Conservation (phyloP, 140 eudicot genomes). For the Oenanthe javanica region DNA sequence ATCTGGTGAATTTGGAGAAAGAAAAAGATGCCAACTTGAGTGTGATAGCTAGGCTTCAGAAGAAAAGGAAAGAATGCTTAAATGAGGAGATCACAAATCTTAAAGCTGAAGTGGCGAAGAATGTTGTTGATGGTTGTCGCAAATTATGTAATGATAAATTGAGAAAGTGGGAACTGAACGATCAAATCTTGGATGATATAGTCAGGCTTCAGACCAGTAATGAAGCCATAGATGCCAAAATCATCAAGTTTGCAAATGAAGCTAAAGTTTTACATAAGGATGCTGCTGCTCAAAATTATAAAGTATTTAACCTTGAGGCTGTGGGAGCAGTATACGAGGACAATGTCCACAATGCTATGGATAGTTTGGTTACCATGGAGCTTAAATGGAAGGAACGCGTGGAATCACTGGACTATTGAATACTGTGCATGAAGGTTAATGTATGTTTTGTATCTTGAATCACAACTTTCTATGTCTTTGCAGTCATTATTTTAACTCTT, state of each 20-base stretch:
- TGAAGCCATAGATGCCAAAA: neutral
- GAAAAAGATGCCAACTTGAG: neutral
- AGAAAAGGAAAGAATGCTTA: neutral
- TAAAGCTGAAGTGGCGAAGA: neutral
- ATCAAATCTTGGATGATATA: neutral
- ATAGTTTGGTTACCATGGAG: slow-evolving; percentile 8
- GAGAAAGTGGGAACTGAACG: too few species aligned
- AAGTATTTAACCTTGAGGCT: neutral
- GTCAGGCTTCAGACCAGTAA: neutral
- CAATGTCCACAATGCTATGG: neutral
- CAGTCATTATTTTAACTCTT: neutral
- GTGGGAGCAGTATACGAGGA: neutral
- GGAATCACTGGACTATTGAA: neutral
- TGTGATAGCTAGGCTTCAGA: neutral
- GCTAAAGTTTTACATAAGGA: neutral
- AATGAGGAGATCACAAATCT: neutral
- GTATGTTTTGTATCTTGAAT: neutral
- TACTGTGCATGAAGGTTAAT: neutral
- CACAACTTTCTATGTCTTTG: neutral
- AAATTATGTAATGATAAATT: neutral
- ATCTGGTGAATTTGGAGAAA: neutral
- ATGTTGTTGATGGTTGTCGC: neutral
- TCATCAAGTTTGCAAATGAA: neutral
- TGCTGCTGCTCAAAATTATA: neutral
- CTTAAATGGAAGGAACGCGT: slow-evolving; percentile 8